Conservation (phyloP, 805 yeast species). For the Peterozyma toletana region DNA sequence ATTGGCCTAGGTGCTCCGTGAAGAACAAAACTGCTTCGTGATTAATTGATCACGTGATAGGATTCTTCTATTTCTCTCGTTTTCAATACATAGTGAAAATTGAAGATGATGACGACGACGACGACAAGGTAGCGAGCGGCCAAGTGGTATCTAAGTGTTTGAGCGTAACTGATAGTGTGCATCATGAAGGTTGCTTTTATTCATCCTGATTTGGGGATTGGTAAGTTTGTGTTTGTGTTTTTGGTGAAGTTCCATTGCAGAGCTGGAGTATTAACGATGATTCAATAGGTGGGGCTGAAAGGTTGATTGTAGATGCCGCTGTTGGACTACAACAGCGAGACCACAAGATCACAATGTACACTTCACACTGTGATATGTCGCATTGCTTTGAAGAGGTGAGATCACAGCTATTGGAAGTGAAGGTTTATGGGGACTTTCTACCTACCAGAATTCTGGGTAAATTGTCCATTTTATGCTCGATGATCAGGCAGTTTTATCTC, state of each 20-base stretch:
- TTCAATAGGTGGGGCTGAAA: constrained; percentile 73
- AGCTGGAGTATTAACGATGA: neutral
- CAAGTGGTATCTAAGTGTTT: neutral
- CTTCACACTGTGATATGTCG: constrained; percentile 81
- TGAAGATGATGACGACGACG: neutral
- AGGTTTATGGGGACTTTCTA: constrained; percentile 75
- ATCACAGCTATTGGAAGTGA: constrained; percentile 48
- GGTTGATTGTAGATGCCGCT: constrained; percentile 95
- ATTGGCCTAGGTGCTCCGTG: too few species aligned
- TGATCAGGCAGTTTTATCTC: constrained; percentile 71
- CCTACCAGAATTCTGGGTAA: constrained; percentile 66
- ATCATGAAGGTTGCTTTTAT: constrained; percentile 67
- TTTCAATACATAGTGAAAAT: neutral
- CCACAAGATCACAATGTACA: constrained; percentile 61
- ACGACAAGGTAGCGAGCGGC: neutral
- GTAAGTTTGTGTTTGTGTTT: constrained; percentile 18
- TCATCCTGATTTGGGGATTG: constrained; percentile 96
- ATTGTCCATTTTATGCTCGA: constrained; percentile 77
- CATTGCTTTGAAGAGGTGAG: constrained; percentile 92
- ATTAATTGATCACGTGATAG: too few species aligned
- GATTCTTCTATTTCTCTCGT: too few species aligned
- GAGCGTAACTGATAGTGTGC: neutral
- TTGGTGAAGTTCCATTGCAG: neutral
- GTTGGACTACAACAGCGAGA: constrained; percentile 68
- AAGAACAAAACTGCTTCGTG: too few species aligned